Percentiles rank a stretch among this genome's conserved stretches.
These are phyloP conservation scores for Penicillium antarcticum DNA, from an alignment of 495 filamentous ascomycete genomes.

Conservation along the genomic window DNA sequence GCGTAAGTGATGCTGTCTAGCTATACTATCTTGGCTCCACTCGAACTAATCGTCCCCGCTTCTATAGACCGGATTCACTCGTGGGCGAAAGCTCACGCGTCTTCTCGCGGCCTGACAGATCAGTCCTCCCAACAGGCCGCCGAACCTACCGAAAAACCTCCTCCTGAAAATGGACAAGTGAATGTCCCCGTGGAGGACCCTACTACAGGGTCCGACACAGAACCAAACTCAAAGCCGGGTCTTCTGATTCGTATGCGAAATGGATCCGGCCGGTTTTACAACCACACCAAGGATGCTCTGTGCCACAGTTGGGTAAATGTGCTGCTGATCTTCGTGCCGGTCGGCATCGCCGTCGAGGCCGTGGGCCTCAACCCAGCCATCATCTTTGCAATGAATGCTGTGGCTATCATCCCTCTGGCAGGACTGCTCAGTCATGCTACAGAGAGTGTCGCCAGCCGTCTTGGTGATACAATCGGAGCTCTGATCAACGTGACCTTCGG, in stretches of 20 bases:
- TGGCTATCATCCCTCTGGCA: slow-evolving; percentile 80
- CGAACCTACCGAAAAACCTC: slow-evolving; percentile 11
- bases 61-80: slow-evolving; percentile 41
- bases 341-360: slow-evolving; percentile 66
- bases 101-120: slow-evolving; percentile 15
- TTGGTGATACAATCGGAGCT: slow-evolving; percentile 79
- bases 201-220: slow-evolving; percentile 17
- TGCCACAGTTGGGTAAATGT: slow-evolving; percentile 72
- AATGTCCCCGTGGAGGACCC: slow-evolving; percentile 20
- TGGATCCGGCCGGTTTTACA: slow-evolving; percentile 32
- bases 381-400: slow-evolving; percentile 76
- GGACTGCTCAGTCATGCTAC: slow-evolving; percentile 77
- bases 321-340: slow-evolving; percentile 75
- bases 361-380: slow-evolving; percentile 45
- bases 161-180: slow-evolving; percentile 36
- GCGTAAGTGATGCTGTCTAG: slow-evolving; percentile 28
- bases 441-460: slow-evolving; percentile 71
- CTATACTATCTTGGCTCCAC: not conserved
- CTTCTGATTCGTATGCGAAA: slow-evolving; percentile 31
- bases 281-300: slow-evolving; percentile 38
- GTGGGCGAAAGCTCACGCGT: slow-evolving; percentile 51
- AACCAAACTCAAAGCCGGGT: slow-evolving; percentile 24
- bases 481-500: slow-evolving; percentile 86
- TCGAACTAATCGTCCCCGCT: slow-evolving; percentile 15
- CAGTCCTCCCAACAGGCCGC: slow-evolving; percentile 1